phyloP scores from a whole-genome alignment of 1,284 basidiomycete species.

The Fomes fomentarius region DNA sequence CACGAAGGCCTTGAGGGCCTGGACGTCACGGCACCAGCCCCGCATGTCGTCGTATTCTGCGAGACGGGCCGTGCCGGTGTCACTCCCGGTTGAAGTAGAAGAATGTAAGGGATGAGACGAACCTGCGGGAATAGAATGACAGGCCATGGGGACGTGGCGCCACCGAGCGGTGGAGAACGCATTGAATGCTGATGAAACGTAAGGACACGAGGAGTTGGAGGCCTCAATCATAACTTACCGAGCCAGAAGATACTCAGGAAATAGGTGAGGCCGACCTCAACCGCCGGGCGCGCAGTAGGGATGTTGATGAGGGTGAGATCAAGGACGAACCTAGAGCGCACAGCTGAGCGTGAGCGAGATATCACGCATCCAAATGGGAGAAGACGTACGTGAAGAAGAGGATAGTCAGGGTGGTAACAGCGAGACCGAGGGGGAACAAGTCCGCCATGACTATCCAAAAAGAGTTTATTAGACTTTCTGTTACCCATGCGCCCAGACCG shows the following conservation, averaged over 20 bases:
- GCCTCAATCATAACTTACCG: slow-evolving; percentile 37
- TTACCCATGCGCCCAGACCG: not conserved
- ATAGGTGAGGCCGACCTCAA: slow-evolving; percentile 49
- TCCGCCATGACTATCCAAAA: slow-evolving; percentile 55
- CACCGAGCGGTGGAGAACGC: slow-evolving; percentile 63
- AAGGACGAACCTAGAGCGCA: slow-evolving; percentile 40
- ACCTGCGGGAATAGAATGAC: slow-evolving; percentile 52
- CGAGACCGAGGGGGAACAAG: slow-evolving; percentile 59
- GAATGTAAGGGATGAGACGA: slow-evolving; percentile 12
- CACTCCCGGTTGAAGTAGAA: not conserved
- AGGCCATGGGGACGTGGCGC: slow-evolving; percentile 49
- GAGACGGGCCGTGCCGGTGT: not conserved
- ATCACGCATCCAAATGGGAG: no score
- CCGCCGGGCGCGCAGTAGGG: slow-evolving; percentile 48
- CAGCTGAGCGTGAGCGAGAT: no score
- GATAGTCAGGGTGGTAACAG: slow-evolving; percentile 51
- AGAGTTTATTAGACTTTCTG: not conserved
- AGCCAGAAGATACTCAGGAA: slow-evolving; percentile 57
- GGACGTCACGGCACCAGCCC: slow-evolving; percentile 55
- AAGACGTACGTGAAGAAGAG: slow-evolving; percentile 44
- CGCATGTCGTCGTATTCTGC: slow-evolving; percentile 49
- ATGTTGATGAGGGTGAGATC: slow-evolving; percentile 46
- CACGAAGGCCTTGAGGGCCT: slow-evolving; percentile 57
- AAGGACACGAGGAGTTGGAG: not conserved
- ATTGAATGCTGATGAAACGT: slow-evolving; percentile 48